phyloP scores from a whole-genome alignment of 106 monocot species.

The Chionographis japonica region DNA sequence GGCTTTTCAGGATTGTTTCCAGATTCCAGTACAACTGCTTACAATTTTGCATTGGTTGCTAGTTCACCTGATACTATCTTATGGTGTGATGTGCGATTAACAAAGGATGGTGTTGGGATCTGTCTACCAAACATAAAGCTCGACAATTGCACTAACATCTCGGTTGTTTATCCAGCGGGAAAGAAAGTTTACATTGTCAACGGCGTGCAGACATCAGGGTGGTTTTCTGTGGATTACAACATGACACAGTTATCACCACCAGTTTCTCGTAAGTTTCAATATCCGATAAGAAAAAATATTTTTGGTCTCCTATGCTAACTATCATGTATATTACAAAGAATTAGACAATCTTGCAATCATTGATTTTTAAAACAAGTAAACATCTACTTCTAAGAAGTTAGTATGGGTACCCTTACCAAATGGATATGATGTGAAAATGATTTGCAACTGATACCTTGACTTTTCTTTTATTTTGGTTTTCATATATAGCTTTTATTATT shows the following conservation, averaged over 20 bases:
- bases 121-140: slow-evolving; percentile 40
- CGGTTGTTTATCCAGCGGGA: not conserved
- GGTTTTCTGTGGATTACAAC: slow-evolving; percentile 41
- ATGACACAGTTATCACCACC: slow-evolving; percentile 14
- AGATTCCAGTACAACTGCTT: slow-evolving; percentile 33
- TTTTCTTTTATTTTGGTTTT: too few species aligned
- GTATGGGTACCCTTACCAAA: too few species aligned
- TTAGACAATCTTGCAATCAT: too few species aligned
- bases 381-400: too few species aligned
- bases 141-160: slow-evolving; percentile 32
- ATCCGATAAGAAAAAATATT: not conserved
- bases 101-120: slow-evolving; percentile 44
- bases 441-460: too few species aligned
- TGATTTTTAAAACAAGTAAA: too few species aligned
- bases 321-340: too few species aligned
- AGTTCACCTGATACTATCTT: slow-evolving; percentile 11
- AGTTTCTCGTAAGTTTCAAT: slow-evolving; percentile 31
- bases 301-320: too few species aligned
- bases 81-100: slow-evolving; percentile 56
- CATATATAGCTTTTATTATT: too few species aligned
- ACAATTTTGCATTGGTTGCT: not conserved
- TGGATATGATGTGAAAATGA: too few species aligned
- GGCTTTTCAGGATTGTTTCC: slow-evolving; percentile 67
- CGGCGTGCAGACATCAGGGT: slow-evolving; percentile 21
- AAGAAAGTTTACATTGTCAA: slow-evolving; percentile 23